Conservation (phyloP, 1,284 basidiomycete genomes). For the Ustilago cynodontis region DNA sequence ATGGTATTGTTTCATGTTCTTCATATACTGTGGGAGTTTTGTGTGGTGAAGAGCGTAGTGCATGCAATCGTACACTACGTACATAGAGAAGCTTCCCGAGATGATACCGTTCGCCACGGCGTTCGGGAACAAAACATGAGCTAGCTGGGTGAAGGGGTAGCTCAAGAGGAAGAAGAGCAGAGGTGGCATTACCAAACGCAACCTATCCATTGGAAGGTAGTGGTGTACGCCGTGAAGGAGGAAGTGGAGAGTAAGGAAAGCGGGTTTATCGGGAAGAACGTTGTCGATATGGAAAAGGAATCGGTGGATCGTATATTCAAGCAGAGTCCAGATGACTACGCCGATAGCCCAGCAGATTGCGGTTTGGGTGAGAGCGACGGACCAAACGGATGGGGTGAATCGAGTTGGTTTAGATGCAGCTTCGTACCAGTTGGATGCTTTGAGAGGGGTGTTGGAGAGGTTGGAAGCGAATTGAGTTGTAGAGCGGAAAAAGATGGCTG, state of each 20-base stretch:
- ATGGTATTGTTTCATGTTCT: slow-evolving; percentile 96
- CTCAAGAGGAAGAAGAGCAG: slow-evolving; percentile 83
- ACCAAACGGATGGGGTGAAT: slow-evolving; percentile 38
- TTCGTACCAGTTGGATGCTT: slow-evolving; percentile 64
- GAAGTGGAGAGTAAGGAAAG: slow-evolving; percentile 89
- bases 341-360: slow-evolving; percentile 81
- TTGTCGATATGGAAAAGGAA: slow-evolving; percentile 98
- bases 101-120: slow-evolving; percentile 93
- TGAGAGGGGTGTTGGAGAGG: slow-evolving; percentile 29
- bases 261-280: slow-evolving; percentile 84
- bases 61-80: slow-evolving; percentile 74
- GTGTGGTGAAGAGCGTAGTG: slow-evolving; percentile 70
- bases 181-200: slow-evolving; percentile 95
- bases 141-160: slow-evolving; percentile 89
- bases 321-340: slow-evolving; percentile 90
- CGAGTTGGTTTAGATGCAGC: slow-evolving; percentile 73
- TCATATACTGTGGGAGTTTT: slow-evolving; percentile 83
- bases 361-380: slow-evolving; percentile 62
- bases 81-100: slow-evolving; percentile 89
- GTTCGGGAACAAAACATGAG: slow-evolving; percentile 82
- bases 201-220: slow-evolving; percentile 92
- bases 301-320: slow-evolving; percentile 95
- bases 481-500: slow-evolving; percentile 84
- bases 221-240: slow-evolving; percentile 96
- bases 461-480: slow-evolving; percentile 78